These are phyloP conservation scores for Pelargonium nanum DNA, from an alignment of 345 rosid genomes.

Conservation along the genomic window DNA sequence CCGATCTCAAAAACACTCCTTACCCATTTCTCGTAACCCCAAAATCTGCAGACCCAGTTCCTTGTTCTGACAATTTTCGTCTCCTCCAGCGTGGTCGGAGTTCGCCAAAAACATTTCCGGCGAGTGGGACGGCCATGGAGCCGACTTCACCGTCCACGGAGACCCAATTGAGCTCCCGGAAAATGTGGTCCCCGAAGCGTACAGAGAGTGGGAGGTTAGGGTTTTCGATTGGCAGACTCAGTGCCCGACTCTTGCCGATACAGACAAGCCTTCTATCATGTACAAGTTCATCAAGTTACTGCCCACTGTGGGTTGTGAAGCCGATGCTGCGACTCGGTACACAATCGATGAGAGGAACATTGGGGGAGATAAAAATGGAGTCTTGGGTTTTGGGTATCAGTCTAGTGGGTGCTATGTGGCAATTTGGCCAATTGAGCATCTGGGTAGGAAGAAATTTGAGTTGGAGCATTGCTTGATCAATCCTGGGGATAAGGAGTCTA, in stretches of 20 bases:
- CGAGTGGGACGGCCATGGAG: slow-evolving; percentile 96
- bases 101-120: slow-evolving; percentile 69
- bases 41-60: not conserved
- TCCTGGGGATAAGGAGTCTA: slow-evolving; percentile 70
- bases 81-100: slow-evolving; percentile 50
- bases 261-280: slow-evolving; percentile 24
- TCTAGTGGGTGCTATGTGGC: slow-evolving; percentile 67
- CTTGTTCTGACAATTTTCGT: not conserved
- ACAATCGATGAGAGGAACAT: slow-evolving; percentile 40
- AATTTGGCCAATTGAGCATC: slow-evolving; percentile 44
- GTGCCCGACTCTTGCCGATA: slow-evolving; percentile 76
- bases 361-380: slow-evolving; percentile 26
- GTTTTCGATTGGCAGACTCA: slow-evolving; percentile 98
- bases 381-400: slow-evolving; percentile 54
- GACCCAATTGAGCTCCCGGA: slow-evolving; percentile 72
- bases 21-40: too few species aligned
- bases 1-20: too few species aligned
- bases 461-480: slow-evolving; percentile 74
- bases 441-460: slow-evolving; percentile 28
- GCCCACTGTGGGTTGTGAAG: slow-evolving; percentile 98
- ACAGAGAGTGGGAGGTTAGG: slow-evolving; percentile 88
- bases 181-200: slow-evolving; percentile 83
- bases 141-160: slow-evolving; percentile 68
- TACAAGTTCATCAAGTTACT: slow-evolving; percentile 70
- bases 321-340: slow-evolving; percentile 81